phyloP scores from a whole-genome alignment of 73 alveolate genomes.

The Paramecium sexaurelia region DNA sequence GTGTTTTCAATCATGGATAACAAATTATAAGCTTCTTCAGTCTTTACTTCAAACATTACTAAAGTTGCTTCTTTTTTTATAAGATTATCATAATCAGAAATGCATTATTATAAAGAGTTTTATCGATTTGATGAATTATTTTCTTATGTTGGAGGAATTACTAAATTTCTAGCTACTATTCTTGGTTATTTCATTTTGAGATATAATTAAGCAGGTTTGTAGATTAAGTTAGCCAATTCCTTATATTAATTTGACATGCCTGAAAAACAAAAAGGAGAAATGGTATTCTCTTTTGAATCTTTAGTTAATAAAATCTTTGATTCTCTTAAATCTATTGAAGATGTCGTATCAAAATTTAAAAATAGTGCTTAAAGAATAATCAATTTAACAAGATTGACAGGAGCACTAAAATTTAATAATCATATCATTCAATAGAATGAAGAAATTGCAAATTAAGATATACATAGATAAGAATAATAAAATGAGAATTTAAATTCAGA shows the following conservation, averaged over 20 bases:
- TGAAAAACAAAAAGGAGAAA: neutral
- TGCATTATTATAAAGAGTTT: neutral
- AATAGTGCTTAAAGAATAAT: neutral
- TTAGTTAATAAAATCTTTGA: neutral
- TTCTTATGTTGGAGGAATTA: slow-evolving; percentile 25
- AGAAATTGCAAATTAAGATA: neutral
- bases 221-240: neutral
- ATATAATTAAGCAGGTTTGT: neutral
- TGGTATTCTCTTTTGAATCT: neutral
- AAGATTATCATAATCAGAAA: neutral
- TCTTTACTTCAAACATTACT: neutral
- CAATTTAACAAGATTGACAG: neutral
- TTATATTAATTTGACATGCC: slow-evolving; percentile 3
- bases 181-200: neutral
- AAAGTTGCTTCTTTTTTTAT: neutral
- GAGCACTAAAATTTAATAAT: neutral
- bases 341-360: neutral
- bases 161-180: neutral
- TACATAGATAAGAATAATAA: neutral
- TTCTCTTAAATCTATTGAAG: neutral
- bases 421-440: neutral
- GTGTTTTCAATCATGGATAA: neutral
- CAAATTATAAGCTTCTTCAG: neutral
- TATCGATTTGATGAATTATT: slow-evolving; percentile 9
- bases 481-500: neutral